These are phyloP conservation scores for Comarum palustre DNA, from an alignment of 306 rosid genomes.

Conservation along the genomic window DNA sequence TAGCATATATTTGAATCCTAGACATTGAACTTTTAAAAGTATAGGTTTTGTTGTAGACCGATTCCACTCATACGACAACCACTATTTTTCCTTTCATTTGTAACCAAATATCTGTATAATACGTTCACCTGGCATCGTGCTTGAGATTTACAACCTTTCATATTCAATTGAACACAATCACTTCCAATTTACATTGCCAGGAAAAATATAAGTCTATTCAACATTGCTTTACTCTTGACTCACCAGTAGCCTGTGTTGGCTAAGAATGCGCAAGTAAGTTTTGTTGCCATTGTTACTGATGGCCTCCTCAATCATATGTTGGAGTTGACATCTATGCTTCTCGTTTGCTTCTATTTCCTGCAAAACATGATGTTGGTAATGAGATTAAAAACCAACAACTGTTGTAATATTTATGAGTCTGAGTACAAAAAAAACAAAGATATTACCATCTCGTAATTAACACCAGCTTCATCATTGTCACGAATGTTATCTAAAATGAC, in stretches of 20 bases:
- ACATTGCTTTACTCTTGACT: constrained; percentile 16
- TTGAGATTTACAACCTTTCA: constrained; percentile 6
- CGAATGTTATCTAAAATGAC: constrained; percentile 63
- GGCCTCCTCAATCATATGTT: constrained; percentile 60
- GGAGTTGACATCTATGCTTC: constrained; percentile 53
- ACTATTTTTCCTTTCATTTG: neutral
- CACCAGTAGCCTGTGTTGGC: constrained; percentile 61
- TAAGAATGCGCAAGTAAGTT: constrained; percentile 59
- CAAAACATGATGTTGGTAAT: constrained; percentile 16
- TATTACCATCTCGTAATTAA: constrained; percentile 46
- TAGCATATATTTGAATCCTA: neutral
- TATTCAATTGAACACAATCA: neutral
- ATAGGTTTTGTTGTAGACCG: neutral
- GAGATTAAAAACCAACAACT: constrained; percentile 10
- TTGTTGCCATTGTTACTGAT: constrained; percentile 49
- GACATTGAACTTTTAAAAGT: neutral
- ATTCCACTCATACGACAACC: neutral
- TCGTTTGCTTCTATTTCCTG: constrained; percentile 63
- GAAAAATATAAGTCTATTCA: neutral
- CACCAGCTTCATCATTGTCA: constrained; percentile 59
- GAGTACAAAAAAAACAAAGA: neutral
- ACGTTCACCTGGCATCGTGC: neutral
- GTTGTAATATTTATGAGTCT: neutral
- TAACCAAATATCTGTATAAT: neutral
- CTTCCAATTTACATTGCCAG: constrained; percentile 4